These are phyloP conservation scores for Colletotrichum graminicola DNA, from an alignment of 2,329 filamentous ascomycete genomes.

Conservation along the genomic window DNA sequence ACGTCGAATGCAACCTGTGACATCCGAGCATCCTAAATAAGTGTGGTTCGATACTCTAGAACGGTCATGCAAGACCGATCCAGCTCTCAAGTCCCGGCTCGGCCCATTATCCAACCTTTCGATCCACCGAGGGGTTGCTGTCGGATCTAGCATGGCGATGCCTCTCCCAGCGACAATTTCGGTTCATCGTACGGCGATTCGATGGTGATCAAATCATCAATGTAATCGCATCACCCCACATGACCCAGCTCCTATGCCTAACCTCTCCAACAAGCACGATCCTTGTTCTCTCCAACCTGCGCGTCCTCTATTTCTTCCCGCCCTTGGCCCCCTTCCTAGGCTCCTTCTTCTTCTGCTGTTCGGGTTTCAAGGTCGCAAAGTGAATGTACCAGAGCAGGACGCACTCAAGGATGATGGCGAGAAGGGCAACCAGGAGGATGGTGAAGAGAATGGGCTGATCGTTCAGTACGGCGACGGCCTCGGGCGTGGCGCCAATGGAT, in stretches of 20 bases:
- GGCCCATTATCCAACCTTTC: slow-evolving; percentile 28
- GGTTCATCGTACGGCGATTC: neutral
- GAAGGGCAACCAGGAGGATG: slow-evolving; percentile 66
- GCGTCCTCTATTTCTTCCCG: slow-evolving; percentile 43
- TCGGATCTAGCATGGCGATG: neutral
- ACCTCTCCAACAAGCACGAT: neutral
- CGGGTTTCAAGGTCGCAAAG: slow-evolving; percentile 70
- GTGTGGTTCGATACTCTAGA: neutral
- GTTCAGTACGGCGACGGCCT: slow-evolving; percentile 71
- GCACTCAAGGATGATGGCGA: slow-evolving; percentile 60
- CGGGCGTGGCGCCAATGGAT: slow-evolving; percentile 67
- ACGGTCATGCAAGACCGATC: neutral
- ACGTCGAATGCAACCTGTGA: slow-evolving; percentile 36
- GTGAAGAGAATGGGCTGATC: slow-evolving; percentile 71
- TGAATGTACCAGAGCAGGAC: slow-evolving; percentile 70
- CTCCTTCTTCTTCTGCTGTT: slow-evolving; percentile 68
- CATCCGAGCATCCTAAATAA: slow-evolving; percentile 23
- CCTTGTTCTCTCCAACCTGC: neutral
- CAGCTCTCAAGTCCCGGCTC: neutral
- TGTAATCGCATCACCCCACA: neutral
- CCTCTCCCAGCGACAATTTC: neutral
- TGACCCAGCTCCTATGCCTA: neutral
- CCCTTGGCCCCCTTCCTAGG: slow-evolving; percentile 53
- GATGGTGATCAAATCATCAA: neutral
- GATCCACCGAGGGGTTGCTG: neutral